phyloP scores from a whole-genome alignment of 371 early-diverging fungal genomes.

The Lichtheimia hyalospora region DNA sequence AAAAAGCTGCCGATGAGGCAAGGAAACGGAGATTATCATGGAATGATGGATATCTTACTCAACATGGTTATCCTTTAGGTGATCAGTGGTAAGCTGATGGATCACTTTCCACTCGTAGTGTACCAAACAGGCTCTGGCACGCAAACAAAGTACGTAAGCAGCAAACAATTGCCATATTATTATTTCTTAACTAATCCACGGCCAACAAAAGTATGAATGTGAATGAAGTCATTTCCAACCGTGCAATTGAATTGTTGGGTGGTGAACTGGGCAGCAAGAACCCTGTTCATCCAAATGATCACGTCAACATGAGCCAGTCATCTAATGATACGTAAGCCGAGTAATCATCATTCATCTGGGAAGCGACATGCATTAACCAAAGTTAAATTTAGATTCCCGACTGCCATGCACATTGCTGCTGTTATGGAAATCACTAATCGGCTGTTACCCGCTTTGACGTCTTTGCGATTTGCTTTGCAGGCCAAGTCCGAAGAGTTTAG shows the following conservation, averaged over 20 bases:
- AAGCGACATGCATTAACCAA: background rate
- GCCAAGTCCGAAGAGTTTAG: constrained; percentile 65
- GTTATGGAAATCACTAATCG: constrained; percentile 69
- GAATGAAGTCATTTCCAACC: constrained; percentile 86
- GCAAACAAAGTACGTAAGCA: constrained; percentile 78
- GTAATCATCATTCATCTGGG: background rate
- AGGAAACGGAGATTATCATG: background rate
- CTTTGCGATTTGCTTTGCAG: constrained; percentile 66
- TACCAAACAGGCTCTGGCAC: constrained; percentile 93
- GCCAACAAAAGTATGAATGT: constrained; percentile 67
- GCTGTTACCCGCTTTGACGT: constrained; percentile 71
- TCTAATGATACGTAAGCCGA: constrained; percentile 79
- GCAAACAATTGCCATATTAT: background rate
- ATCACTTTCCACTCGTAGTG: constrained; percentile 87
- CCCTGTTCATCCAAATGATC: constrained; percentile 91
- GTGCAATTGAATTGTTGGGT: constrained; percentile 86
- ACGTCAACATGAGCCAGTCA: constrained; percentile 89
- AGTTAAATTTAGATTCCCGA: constrained; percentile 68
- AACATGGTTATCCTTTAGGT: constrained; percentile 39
- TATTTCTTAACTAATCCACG: background rate
- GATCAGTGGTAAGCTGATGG: constrained; percentile 75
- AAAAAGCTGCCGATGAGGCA: constrained; percentile 74
- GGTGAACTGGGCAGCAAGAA: constrained; percentile 80
- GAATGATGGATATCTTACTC: background rate
- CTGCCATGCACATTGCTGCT: constrained; percentile 90